Evolutionary conservation across 1,284 basidiomycete genomes (phyloP).

Genomic region (Leccinum laetum): DNA sequence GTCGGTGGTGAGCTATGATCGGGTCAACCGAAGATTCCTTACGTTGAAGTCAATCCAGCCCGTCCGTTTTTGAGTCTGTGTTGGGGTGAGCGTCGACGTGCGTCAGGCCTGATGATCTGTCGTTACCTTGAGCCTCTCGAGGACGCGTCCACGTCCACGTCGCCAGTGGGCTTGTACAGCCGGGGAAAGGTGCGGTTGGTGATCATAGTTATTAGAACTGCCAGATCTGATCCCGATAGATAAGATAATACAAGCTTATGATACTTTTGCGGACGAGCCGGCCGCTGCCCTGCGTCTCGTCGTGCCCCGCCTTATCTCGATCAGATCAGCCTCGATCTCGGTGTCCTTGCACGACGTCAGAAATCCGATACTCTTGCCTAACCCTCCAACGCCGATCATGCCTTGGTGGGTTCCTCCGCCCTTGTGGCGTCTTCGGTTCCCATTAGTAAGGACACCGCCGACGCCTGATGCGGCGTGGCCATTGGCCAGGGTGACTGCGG

Average conservation of each 20-base stretch:
- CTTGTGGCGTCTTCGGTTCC: too few relatives aligned
- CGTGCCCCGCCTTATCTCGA: constrained; percentile 71
- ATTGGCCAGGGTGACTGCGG: too few relatives aligned
- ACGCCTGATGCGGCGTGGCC: too few relatives aligned
- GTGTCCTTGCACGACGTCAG: constrained; percentile 57
- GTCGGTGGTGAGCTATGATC: constrained; percentile 6
- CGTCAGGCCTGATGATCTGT: not conserved
- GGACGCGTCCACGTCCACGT: constrained; percentile 59
- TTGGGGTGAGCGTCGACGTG: not conserved
- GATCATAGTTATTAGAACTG: not conserved
- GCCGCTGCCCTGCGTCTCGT: constrained; percentile 63
- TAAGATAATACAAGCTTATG: constrained; percentile 31
- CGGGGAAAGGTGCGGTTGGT: constrained; percentile 47
- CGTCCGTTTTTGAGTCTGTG: constrained; percentile 15
- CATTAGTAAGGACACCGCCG: too few relatives aligned
- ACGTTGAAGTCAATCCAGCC: constrained; percentile 66
- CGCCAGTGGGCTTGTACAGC: constrained; percentile 55
- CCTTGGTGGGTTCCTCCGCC: too few relatives aligned
- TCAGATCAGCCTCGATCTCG: constrained; percentile 72
- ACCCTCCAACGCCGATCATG: constrained; percentile 19
- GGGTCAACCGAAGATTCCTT: constrained; percentile 20
- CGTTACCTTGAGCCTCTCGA: constrained; percentile 83
- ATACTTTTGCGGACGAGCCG: constrained; percentile 31
- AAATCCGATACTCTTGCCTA: constrained; percentile 63
- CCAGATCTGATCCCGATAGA: constrained; percentile 27